A percentile compares a stretch with the other conserved stretches of the same genome.
Evolutionary conservation across 331 rosid genomes (phyloP).

Genomic region (Spiraea crenata): DNA sequence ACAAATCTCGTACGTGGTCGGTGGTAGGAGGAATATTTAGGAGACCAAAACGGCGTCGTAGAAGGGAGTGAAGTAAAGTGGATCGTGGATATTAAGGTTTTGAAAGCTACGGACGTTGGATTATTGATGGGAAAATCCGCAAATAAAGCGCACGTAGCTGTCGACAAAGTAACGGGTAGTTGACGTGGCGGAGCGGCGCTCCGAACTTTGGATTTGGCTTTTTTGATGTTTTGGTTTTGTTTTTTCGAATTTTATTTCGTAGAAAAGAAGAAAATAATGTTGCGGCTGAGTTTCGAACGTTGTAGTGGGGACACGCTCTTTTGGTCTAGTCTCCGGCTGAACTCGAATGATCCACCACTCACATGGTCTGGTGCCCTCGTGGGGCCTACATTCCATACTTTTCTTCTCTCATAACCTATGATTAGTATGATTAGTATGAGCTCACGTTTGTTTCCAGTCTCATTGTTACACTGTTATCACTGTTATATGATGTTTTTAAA

Average conservation of each 20-base stretch:
- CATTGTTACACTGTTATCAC: too few relatives aligned
- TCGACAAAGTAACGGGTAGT: slow-evolving; percentile 26
- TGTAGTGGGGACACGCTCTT: slow-evolving; percentile 48
- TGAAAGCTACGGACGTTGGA: not conserved
- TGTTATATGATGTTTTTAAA: too few relatives aligned
- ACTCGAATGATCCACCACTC: slow-evolving; percentile 20
- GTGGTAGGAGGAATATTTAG: not conserved
- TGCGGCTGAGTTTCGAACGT: slow-evolving; percentile 49
- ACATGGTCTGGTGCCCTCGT: slow-evolving; percentile 34
- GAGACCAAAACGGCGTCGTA: slow-evolving; percentile 22
- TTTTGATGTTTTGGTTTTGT: not conserved
- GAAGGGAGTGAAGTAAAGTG: not conserved
- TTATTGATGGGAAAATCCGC: not conserved
- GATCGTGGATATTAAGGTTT: not conserved
- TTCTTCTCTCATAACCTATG: not conserved
- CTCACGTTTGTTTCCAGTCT: too few relatives aligned
- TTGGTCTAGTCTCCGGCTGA: slow-evolving; percentile 14
- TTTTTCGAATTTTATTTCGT: not conserved
- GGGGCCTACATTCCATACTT: slow-evolving; percentile 34
- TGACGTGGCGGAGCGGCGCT: slow-evolving; percentile 29
- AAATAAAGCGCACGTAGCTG: slow-evolving; percentile 17
- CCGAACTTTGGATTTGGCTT: not conserved
- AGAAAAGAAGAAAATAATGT: not conserved
- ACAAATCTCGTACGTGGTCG: not conserved
- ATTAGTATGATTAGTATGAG: too few relatives aligned